Evolutionary conservation across 192 early-diverging fungal species (phyloP), one percentile per base, ranked within the genome.

Genomic region (Hyaloraphidium curvatum): DNA sequence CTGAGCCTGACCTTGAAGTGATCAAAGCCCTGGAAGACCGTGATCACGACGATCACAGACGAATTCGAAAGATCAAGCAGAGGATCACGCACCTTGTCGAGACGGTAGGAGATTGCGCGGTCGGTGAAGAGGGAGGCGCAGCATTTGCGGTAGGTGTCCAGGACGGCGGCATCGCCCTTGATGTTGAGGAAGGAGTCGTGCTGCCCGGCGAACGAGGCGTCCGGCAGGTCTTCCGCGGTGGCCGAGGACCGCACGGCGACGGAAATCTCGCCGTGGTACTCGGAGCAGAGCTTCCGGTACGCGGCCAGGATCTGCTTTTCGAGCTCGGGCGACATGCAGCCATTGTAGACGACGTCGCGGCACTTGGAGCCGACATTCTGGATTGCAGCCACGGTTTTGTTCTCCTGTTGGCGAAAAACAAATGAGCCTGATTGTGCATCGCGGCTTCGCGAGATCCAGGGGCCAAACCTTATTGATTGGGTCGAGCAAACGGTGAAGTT

Each of bases 111-210:
- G 57, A 72, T 71, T 37, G 69, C 70, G 1, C 70, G 55, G 16
- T 72, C 69, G 5, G 70, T 71, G 41, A 71, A 72, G 1, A 71
- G 59, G 0, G 65, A 67, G 4, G 69, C 57, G 61, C 62, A 72
- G 50, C 70, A 72, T 28, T 58, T 67, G 39, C 64, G 57, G 22
- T 62, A 54, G 0, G 70, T 68, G 7, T 39, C 43, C 3, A 72
- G 28, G 52, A 72, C 62, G 21, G 53, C 59, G 16, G 59, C 58
- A 51, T 64, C 64, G 0, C 66, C 63, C 22, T 57, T 56, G 23
- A 72, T 55, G 53, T 72, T 72, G 21, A 72, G 50, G 58, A 65
- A 72, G 9, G 68, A 65, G n/a, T 72, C 70, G 30, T 72, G 69
- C 50, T 72, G 70, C n/a, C 70, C 70, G 14, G 70, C 70, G 33